Percentiles rank a stretch among this genome's conserved stretches.
These are phyloP conservation scores for Pseudopithomyces chartarum DNA, from an alignment of 2,329 filamentous ascomycete genomes.

Conservation along the genomic window DNA sequence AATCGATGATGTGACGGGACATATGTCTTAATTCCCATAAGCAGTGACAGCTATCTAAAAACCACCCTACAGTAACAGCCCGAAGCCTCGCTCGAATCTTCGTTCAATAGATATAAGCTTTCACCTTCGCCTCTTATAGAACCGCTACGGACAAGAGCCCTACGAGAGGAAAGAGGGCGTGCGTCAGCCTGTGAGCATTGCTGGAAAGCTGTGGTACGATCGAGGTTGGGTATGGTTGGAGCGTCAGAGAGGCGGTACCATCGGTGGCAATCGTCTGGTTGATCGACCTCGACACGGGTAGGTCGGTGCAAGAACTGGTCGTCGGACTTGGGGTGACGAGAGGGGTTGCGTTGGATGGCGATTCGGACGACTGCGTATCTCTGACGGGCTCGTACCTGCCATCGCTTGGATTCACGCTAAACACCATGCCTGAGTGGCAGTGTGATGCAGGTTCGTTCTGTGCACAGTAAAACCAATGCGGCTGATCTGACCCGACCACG, in stretches of 20 bases:
- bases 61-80: not conserved
- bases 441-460: slow-evolving; percentile 10
- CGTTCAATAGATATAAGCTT: no score
- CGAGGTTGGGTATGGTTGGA: not conserved
- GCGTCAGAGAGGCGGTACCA: not conserved
- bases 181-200: not conserved
- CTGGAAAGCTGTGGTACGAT: not conserved
- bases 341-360: not conserved
- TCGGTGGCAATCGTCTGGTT: not conserved
- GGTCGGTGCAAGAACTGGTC: not conserved
- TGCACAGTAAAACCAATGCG: slow-evolving; percentile 15
- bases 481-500: slow-evolving; percentile 1
- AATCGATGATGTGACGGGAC: not conserved
- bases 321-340: not conserved
- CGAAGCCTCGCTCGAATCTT: not conserved
- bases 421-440: slow-evolving; percentile 12
- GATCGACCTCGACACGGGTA: not conserved
- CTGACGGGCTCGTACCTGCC: not conserved
- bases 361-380: not conserved
- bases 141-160: not conserved
- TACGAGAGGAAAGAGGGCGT: not conserved
- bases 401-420: slow-evolving; percentile 10
- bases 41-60: not conserved
- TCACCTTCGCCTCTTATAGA: not conserved
- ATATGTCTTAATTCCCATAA: not conserved